phyloP scores from a whole-genome alignment of 768 basidiomycete species.

The Kockovaella imperatae region DNA sequence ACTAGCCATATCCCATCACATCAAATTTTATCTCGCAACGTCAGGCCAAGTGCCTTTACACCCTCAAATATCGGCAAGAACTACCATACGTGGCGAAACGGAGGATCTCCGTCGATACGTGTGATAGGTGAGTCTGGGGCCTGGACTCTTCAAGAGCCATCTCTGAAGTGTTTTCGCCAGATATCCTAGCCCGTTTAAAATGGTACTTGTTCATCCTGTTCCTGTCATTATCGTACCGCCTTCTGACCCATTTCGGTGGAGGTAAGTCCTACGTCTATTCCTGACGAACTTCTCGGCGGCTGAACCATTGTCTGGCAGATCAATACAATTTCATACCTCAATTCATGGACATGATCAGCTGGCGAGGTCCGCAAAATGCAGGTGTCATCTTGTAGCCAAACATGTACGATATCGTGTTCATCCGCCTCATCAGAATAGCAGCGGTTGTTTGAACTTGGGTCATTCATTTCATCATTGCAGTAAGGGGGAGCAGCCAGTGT shows the following conservation, averaged over 20 bases:
- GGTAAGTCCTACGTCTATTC: conserved; percentile 16
- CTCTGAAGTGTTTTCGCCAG: conserved; percentile 5
- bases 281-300: neutral
- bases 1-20: conserved; percentile 39
- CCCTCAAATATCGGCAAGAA: conserved; percentile 29
- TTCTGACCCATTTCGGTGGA: conserved; percentile 18
- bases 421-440: too few relatives aligned
- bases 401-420: too few relatives aligned
- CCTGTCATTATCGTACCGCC: conserved; percentile 28
- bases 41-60: conserved; percentile 23
- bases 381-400: too few relatives aligned
- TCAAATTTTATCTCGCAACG: conserved; percentile 31
- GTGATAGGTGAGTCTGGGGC: conserved; percentile 15
- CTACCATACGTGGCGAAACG: conserved; percentile 32
- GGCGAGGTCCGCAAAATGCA: conserved; percentile 4
- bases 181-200: conserved; percentile 13
- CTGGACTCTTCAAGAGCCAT: neutral
- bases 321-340: conserved; percentile 30
- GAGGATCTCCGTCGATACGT: conserved; percentile 18
- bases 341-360: conserved; percentile 13
- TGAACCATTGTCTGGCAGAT: conserved; percentile 4
- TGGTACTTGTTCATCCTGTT: conserved; percentile 21
- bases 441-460: neutral
- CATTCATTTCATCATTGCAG: neutral
- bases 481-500: neutral